Percentiles rank a stretch among this genome's conserved stretches.
These are phyloP conservation scores for Talaromyces sp. DNA, from an alignment of 2,329 filamentous ascomycete species.

Conservation along the genomic window DNA sequence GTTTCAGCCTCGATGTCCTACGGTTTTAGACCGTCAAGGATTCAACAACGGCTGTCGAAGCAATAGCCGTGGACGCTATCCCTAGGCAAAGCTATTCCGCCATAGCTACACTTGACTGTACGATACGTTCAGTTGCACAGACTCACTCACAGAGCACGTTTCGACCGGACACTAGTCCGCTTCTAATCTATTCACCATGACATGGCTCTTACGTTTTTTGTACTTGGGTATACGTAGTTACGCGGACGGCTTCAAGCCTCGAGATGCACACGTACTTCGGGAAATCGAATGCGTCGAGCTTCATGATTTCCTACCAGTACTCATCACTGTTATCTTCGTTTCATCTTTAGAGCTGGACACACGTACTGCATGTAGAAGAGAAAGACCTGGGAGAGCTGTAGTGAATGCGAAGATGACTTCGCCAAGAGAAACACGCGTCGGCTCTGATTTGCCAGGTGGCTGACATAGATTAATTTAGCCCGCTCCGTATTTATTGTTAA, in stretches of 20 bases:
- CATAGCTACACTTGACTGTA: not conserved
- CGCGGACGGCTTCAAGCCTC: not conserved
- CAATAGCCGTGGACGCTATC: not conserved
- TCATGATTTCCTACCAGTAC: not conserved
- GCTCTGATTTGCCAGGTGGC: conserved; percentile 4
- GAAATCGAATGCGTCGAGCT: not conserved
- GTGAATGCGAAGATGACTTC: not conserved
- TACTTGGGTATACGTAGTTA: not conserved
- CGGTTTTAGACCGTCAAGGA: not conserved
- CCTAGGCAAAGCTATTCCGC: not conserved
- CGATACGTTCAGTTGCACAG: not conserved
- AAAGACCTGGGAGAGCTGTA: not conserved
- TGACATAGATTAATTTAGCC: conserved; percentile 6
- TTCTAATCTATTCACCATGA: not conserved
- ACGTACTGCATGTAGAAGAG: not conserved
- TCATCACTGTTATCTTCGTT: not conserved
- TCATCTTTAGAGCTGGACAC: not conserved
- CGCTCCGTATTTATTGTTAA: not conserved
- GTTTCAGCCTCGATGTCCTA: not conserved
- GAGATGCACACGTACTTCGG: not conserved
- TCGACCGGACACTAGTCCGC: not conserved
- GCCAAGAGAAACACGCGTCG: conserved; percentile 8
- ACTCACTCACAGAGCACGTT: too few relatives aligned
- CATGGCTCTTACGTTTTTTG: not conserved
- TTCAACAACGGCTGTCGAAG: not conserved